Percentiles rank a stretch among this genome's conserved stretches.
Conservation (phyloP, 345 rosid species). For the Eucalyptus marginata region DNA sequence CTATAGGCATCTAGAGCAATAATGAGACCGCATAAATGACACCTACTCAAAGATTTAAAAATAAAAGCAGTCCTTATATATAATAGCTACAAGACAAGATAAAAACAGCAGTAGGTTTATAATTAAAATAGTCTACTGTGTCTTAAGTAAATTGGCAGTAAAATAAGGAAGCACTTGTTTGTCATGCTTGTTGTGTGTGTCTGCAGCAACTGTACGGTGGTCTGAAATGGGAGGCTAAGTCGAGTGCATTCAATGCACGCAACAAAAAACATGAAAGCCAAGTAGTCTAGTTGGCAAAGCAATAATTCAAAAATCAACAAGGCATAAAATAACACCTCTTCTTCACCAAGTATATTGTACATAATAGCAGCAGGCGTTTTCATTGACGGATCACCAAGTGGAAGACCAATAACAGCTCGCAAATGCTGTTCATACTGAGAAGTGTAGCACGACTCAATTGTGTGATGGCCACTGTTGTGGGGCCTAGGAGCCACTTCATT, state of each 20-base stretch:
- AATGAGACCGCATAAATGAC: neutral
- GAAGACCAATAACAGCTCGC: constrained; percentile 86
- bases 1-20: neutral
- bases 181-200: neutral
- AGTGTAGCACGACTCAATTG: constrained; percentile 90
- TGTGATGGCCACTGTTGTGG: constrained; percentile 98
- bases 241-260: neutral
- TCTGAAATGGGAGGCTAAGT: neutral
- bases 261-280: neutral
- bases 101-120: neutral
- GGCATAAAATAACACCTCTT: constrained; percentile 23
- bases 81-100: neutral
- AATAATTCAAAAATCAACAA: neutral
- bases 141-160: neutral
- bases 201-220: neutral
- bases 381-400: constrained; percentile 98
- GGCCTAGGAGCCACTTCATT: constrained; percentile 99
- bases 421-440: constrained; percentile 92
- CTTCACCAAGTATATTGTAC: constrained; percentile 93
- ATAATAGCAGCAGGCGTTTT: constrained; percentile 81
- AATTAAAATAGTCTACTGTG: neutral
- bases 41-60: neutral
- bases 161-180: neutral
- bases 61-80: neutral
- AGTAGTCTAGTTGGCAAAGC: neutral